phyloP scores from a whole-genome alignment of 345 rosid species.

The Eucalyptus curtisii region DNA sequence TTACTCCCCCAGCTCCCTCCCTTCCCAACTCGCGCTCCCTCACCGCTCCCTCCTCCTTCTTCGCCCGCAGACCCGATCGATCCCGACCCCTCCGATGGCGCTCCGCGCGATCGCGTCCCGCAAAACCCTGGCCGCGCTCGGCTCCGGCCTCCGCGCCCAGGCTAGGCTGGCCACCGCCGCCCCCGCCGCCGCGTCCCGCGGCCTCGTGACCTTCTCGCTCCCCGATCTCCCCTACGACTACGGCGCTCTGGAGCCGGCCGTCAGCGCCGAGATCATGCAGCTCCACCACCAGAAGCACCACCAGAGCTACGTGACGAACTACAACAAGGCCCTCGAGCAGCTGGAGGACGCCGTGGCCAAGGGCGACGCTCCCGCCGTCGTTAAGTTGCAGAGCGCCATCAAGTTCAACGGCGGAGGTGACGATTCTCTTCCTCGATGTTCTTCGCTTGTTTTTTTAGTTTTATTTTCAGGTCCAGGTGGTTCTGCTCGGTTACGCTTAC shows the following conservation, averaged over 20 bases:
- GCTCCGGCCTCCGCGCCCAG: background rate
- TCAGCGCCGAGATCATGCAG: conserved; percentile 93
- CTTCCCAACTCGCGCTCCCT: background rate
- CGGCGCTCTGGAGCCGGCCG: conserved; percentile 80
- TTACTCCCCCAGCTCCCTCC: background rate
- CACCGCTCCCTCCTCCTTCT: background rate
- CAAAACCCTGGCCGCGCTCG: conserved; percentile 11
- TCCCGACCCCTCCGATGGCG: conserved; percentile 31
- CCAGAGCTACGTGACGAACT: conserved; percentile 80
- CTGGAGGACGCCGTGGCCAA: conserved; percentile 54
- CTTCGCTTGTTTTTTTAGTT: background rate
- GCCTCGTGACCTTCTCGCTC: conserved; percentile 57
- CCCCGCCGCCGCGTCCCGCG: conserved; percentile 1
- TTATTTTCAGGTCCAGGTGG: background rate
- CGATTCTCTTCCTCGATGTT: background rate
- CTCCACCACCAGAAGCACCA: conserved; percentile 98
- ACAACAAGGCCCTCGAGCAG: conserved; percentile 78
- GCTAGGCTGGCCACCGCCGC: background rate
- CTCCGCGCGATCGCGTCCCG: conserved; percentile 32
- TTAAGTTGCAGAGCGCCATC: conserved; percentile 76
- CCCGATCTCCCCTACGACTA: conserved; percentile 93
- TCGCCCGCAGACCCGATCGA: background rate
- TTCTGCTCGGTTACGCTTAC: background rate
- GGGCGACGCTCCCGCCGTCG: conserved; percentile 58
- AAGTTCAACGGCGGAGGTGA: conserved; percentile 97